A percentile compares a stretch with the other conserved stretches of the same genome.
Evolutionary conservation across 768 basidiomycete genomes (phyloP).

Genomic region (Kwoniella shandongensis): DNA sequence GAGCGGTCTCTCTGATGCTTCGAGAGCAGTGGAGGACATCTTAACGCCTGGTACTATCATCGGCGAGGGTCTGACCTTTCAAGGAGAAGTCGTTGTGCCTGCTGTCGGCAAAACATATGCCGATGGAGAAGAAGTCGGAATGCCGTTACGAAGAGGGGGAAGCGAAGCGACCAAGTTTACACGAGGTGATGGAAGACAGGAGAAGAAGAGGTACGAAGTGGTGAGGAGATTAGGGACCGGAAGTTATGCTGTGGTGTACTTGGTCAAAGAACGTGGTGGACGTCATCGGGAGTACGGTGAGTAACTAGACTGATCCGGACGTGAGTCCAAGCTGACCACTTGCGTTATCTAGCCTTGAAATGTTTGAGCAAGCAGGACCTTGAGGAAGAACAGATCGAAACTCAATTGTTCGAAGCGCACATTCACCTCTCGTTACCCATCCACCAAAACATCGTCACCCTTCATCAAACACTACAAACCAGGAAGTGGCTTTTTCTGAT

Average conservation of each 20-base stretch:
- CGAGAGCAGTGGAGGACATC: slow-evolving; percentile 33
- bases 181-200: slow-evolving; percentile 12
- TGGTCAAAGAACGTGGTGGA: slow-evolving; percentile 59
- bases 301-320: slow-evolving; percentile 11
- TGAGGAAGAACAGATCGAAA: slow-evolving; percentile 76
- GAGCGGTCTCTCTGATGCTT: slow-evolving; percentile 24
- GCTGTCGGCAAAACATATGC: slow-evolving; percentile 37
- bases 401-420: slow-evolving; percentile 91
- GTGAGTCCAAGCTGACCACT: neutral
- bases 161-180: slow-evolving; percentile 34
- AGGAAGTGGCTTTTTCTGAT: slow-evolving; percentile 85
- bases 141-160: slow-evolving; percentile 38
- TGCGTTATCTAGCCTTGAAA: slow-evolving; percentile 77
- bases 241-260: slow-evolving; percentile 90
- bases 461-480: slow-evolving; percentile 89
- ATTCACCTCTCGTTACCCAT: slow-evolving; percentile 89
- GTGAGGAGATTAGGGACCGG: slow-evolving; percentile 81
- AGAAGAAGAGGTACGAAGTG: slow-evolving; percentile 65
- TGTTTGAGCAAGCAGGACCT: slow-evolving; percentile 92
- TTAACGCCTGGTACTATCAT: slow-evolving; percentile 44
- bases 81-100: slow-evolving; percentile 47
- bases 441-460: slow-evolving; percentile 92
- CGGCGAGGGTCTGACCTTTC: slow-evolving; percentile 50
- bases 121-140: slow-evolving; percentile 24
- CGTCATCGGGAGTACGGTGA: slow-evolving; percentile 52